Percentiles rank a stretch among this genome's conserved stretches.
Evolutionary conservation across 2,329 filamentous ascomycete genomes (phyloP).

Genomic region (Diaporthe vaccinii): DNA sequence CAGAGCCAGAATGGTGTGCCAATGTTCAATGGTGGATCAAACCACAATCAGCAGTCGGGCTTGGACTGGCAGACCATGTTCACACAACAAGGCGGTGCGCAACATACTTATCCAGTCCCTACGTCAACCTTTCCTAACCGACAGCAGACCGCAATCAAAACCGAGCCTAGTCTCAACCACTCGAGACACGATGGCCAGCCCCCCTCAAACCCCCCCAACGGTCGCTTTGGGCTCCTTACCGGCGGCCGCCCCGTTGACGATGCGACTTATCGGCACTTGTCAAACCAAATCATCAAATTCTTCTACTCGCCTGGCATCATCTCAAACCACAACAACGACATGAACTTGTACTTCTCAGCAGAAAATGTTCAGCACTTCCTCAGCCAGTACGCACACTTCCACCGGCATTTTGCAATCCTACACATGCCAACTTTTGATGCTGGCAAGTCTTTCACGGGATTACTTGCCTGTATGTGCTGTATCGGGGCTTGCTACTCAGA

Average conservation of each 20-base stretch:
- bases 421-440: conserved; percentile 80
- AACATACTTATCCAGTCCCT: conserved; percentile 65
- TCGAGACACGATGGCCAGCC: conserved; percentile 62
- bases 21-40: conserved; percentile 70
- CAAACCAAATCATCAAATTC: conserved; percentile 69
- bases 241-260: conserved; percentile 61
- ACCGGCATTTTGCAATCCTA: conserved; percentile 80
- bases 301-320: conserved; percentile 67
- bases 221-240: conserved; percentile 60
- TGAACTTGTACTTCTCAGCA: conserved; percentile 74
- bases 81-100: conserved; percentile 72
- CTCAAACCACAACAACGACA: conserved; percentile 64
- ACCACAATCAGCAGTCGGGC: conserved; percentile 72
- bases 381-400: conserved; percentile 79
- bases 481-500: conserved; percentile 82
- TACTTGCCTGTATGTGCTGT: conserved; percentile 79
- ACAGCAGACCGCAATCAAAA: conserved; percentile 78
- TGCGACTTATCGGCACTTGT: conserved; percentile 67
- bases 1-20: conserved; percentile 74
- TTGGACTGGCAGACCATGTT: conserved; percentile 86
- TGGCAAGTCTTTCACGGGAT: conserved; percentile 73
- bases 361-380: conserved; percentile 80
- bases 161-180: conserved; percentile 70
- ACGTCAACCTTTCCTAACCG: conserved; percentile 75
- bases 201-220: conserved; percentile 59